phyloP scores from a whole-genome alignment of 345 rosid genomes.

The Ceriops tagal region DNA sequence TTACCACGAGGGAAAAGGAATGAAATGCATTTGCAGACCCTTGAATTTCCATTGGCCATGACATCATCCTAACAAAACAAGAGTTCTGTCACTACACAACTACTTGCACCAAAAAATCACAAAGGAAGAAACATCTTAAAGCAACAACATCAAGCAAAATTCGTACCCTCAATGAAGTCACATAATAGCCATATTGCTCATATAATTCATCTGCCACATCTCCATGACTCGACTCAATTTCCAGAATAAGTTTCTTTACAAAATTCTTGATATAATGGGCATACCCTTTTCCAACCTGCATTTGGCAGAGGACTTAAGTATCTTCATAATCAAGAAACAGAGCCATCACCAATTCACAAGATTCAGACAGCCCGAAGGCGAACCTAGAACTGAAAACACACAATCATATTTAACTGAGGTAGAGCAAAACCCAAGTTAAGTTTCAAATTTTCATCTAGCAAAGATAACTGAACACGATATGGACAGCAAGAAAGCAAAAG shows the following conservation, averaged over 20 bases:
- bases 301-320: conserved; percentile 14
- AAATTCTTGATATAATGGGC: conserved; percentile 50
- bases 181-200: conserved; percentile 49
- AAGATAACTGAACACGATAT: too few relatives aligned
- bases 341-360: background rate
- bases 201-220: conserved; percentile 63
- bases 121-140: background rate
- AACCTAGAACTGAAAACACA: background rate
- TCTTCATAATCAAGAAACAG: conserved; percentile 2
- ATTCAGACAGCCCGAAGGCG: background rate
- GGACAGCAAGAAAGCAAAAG: too few relatives aligned
- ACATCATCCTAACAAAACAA: conserved; percentile 37
- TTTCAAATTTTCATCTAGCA: too few relatives aligned
- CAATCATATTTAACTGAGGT: too few relatives aligned
- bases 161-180: conserved; percentile 59
- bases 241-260: conserved; percentile 62
- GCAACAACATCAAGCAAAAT: background rate
- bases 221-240: conserved; percentile 55
- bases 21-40: conserved; percentile 61
- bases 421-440: too few relatives aligned
- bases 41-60: conserved; percentile 35
- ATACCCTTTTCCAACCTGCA: conserved; percentile 51
- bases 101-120: background rate
- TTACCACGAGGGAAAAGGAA: conserved; percentile 75
- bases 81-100: background rate